Conservation (phyloP, 2,329 filamentous ascomycete genomes). For the Dactylellina sp. region DNA sequence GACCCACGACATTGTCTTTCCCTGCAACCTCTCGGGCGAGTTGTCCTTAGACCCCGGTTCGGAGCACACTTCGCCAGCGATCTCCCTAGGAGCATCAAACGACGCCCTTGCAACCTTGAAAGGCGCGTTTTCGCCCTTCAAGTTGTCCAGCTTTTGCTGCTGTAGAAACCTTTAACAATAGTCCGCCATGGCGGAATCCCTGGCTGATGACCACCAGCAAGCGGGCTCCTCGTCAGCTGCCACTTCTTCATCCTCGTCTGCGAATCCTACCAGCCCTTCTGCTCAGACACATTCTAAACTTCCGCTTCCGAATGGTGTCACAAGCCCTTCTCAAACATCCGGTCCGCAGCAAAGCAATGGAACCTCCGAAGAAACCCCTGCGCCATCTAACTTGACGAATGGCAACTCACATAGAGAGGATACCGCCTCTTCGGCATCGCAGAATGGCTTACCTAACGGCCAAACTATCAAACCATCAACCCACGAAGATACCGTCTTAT, state of each 20-base stretch:
- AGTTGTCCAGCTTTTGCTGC: conserved; percentile 19
- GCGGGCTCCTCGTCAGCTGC: conserved; percentile 49
- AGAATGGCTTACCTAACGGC: conserved; percentile 18
- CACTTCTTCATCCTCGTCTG: conserved; percentile 25
- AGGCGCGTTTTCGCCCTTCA: conserved; percentile 29
- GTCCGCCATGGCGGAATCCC: conserved; percentile 54
- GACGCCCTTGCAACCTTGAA: conserved; percentile 26
- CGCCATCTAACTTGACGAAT: conserved; percentile 14
- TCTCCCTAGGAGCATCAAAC: neutral
- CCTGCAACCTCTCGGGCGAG: conserved; percentile 22
- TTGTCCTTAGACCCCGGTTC: conserved; percentile 35
- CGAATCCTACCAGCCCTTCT: conserved; percentile 14
- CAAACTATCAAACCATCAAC: conserved; percentile 21
- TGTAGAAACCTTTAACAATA: conserved; percentile 6
- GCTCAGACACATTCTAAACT: conserved; percentile 39
- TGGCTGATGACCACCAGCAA: conserved; percentile 55
- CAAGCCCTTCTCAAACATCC: conserved; percentile 26
- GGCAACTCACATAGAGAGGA: conserved; percentile 40
- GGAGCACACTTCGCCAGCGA: conserved; percentile 9
- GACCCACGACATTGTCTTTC: neutral
- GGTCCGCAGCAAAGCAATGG: conserved; percentile 28
- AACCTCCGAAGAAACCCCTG: conserved; percentile 26
- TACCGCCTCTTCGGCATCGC: conserved; percentile 8
- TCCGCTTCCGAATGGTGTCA: conserved; percentile 43
- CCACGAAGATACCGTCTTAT: neutral